phyloP scores from a whole-genome alignment of 495 filamentous ascomycete genomes.

The Neurospora sp. region DNA sequence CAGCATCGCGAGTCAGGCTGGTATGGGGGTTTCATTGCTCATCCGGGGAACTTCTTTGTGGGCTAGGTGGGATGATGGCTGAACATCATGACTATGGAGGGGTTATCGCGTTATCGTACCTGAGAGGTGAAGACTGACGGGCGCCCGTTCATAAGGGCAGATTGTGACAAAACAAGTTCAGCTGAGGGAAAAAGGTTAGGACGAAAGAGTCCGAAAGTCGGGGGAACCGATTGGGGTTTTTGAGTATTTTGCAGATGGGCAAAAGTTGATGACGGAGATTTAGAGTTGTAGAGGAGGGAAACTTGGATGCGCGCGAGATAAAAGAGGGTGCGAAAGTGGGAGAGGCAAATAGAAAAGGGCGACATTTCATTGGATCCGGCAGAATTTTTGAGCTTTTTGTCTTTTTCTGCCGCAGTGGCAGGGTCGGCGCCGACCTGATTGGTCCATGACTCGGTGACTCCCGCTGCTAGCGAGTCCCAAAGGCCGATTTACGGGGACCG shows the following conservation, averaged over 20 bases:
- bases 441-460: neutral
- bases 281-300: neutral
- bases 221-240: neutral
- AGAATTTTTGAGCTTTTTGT: neutral
- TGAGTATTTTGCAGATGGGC: neutral
- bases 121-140: constrained; percentile 93
- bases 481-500: neutral
- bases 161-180: constrained; percentile 21
- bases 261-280: constrained; percentile 4
- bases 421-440: neutral
- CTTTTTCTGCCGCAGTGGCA: neutral
- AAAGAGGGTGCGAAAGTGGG: neutral
- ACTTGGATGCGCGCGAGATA: neutral
- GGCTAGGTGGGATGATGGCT: neutral
- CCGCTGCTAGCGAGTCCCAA: neutral
- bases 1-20: neutral
- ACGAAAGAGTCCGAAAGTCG: neutral
- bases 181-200: constrained; percentile 2
- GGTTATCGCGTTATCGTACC: constrained; percentile 44
- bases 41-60: neutral
- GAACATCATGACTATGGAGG: neutral
- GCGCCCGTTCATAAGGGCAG: constrained; percentile 90
- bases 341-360: neutral
- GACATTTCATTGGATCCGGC: neutral
- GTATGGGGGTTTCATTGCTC: neutral